Base-by-base conservation (phyloP, 352 stramenopile species). In the Halophytophthora batemanensis region DNA sequence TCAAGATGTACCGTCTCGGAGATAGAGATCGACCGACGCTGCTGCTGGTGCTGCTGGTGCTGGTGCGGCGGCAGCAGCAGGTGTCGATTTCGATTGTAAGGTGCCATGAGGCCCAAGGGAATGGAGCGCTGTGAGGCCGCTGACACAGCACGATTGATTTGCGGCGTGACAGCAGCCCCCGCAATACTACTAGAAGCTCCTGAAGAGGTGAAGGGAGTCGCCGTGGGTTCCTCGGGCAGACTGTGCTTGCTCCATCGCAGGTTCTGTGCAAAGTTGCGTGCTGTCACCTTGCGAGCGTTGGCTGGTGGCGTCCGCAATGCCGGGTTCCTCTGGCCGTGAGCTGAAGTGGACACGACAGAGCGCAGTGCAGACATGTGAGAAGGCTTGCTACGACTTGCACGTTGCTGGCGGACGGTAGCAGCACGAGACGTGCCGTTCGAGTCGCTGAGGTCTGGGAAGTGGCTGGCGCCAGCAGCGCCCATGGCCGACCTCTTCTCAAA, bases 361-460 rank as follows among this genome's bases (percentile, higher is more conserved):
- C 25, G 25, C 25, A 31, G 25, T 31, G 25, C 4, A 10, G 25
- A 4, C 25, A 31, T 31, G 25, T 31, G 25, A 31, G 25, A 8
- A 8, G 4, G 25, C 25, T 37, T 18, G 15, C 3, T 45, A n/a
- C 17, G 12, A 28, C 6, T 13, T 39, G 10, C 11, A 23, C 11
- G 17, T 25, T 40, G 13, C 23, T 18, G 18, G 23, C 13, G 21
- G 39, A 37, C 10, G 11, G 53, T 40, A 31, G 25, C 8, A 31
- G 25, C 4, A 31, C 4, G 4, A 31, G 25, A 34, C 56, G 43
- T 21, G 77, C 66, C 40, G 12, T 22, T 48, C 13, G 61, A 19
- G 18, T 88, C 72, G 38, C 58, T 62, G 41, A 86, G 73, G 19
- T 84, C 73, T 19, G 77, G 75, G 37, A 86, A 86, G 43, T 82